Conservation (phyloP, 1,284 basidiomycete genomes). For the Leccinum pseudoinsigne region DNA sequence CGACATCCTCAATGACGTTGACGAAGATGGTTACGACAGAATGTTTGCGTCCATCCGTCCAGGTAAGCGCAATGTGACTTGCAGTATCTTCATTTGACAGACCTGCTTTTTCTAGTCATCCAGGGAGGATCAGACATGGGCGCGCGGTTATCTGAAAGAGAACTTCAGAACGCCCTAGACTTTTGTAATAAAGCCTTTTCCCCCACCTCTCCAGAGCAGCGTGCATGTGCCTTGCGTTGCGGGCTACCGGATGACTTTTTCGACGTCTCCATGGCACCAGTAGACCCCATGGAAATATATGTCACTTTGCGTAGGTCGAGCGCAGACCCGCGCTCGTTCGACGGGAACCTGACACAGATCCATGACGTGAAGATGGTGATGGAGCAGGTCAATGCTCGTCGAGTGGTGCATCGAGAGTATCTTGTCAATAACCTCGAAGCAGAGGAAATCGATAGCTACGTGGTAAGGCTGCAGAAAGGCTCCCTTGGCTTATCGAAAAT, state of each 20-base stretch:
- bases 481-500: conserved; percentile 42
- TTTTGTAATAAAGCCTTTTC: conserved; percentile 59
- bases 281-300: conserved; percentile 46
- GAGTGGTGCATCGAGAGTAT: conserved; percentile 52
- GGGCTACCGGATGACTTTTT: conserved; percentile 38
- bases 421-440: conserved; percentile 53
- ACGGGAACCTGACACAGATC: conserved; percentile 25
- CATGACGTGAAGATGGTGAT: conserved; percentile 45
- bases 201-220: conserved; percentile 55
- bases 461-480: conserved; percentile 47
- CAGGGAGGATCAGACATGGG: conserved; percentile 78
- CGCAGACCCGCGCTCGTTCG: conserved; percentile 6
- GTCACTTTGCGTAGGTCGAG: conserved; percentile 16
- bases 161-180: conserved; percentile 64
- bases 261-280: conserved; percentile 45
- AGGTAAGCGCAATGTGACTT: conserved; percentile 33
- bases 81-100: background rate
- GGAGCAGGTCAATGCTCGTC: conserved; percentile 53
- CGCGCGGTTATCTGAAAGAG: conserved; percentile 61
- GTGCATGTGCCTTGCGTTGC: conserved; percentile 23
- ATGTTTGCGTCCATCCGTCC: conserved; percentile 58
- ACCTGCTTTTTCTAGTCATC: conserved; percentile 50
- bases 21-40: conserved; percentile 58
- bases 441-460: conserved; percentile 50
- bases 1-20: conserved; percentile 51